Evolutionary conservation across 305 asterid genomes (phyloP), one percentile per base, ranked within the genome.

Genomic region (Lippia alba): DNA sequence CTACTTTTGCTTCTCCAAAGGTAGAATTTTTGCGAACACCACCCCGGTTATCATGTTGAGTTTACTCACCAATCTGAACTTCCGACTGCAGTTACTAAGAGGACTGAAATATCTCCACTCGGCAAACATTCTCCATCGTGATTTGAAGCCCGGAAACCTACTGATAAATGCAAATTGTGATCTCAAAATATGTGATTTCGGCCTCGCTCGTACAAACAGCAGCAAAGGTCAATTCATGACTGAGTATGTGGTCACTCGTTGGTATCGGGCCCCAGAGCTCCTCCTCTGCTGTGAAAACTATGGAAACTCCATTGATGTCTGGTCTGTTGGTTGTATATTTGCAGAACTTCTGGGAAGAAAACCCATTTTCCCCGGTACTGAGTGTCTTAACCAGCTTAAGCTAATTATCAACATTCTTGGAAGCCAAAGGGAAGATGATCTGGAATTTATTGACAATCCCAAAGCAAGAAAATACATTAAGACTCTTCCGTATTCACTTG

Each of bases 321-420:
- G 98, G 98, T 93, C 97, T 8, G 97, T 91, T 1, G 97, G 97
- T 32, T 93, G 98, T 53, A 93, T 91, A 66, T 93, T 93, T 48
- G 96, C 96, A 0, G 97, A 89, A 67, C 89, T 93, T 56, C 88
- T 92, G 2, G 98, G 94, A 6, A 69, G 98, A 34, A 93, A 91
- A 76, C 92, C 96, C 2, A 72, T 89, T 45, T 89, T 89, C 58
- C 92, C 92, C 0, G 96, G 96, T 0, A 86, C 91, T 0, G 96
- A 89, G 67, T 85, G 92, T 79, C 89, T 89, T 8, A 85, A 85
- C 83, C 96, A 89, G 81, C 86, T 89, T 32, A 89, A 84, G 70
- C 51, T 89, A 57, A 86, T 89, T 7, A 75, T 86, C 75, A 85
- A 86, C 89, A 83, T 85, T 65, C 91, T 89, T 5, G 92, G 96